Evolutionary conservation across 2,329 filamentous ascomycete species (phyloP).

Genomic region (Penicillium palitans): DNA sequence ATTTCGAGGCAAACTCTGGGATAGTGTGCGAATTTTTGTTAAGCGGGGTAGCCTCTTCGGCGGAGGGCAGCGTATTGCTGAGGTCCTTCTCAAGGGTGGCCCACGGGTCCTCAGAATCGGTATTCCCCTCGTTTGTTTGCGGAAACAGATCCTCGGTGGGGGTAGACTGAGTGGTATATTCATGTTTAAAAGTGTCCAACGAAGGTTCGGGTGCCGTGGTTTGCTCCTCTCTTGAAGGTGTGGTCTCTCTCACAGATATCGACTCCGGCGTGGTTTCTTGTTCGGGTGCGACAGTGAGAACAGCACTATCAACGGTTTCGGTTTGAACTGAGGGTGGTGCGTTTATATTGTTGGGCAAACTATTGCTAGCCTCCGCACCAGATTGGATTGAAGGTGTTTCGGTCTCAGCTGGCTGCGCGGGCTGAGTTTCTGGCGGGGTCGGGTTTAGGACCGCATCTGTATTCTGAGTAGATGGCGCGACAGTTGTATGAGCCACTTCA

Average conservation of each 20-base stretch:
- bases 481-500: neutral
- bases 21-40: neutral
- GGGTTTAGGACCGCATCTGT: neutral
- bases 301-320: neutral
- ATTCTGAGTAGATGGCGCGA: neutral
- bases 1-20: neutral
- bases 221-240: neutral
- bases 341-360: neutral
- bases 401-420: neutral
- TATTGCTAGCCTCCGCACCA: neutral
- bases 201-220: neutral
- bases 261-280: neutral
- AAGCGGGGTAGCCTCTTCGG: neutral
- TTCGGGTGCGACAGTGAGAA: neutral
- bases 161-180: neutral
- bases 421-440: neutral
- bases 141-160: neutral
- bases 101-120: neutral
- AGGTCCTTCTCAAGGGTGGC: constrained; percentile 1
- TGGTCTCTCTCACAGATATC: neutral
- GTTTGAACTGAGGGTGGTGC: neutral
- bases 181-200: neutral
- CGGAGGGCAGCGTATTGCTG: neutral
- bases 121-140: neutral
- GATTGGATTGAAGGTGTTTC: neutral